Percentiles rank a stretch among this genome's conserved stretches.
Evolutionary conservation across 192 early-diverging fungal species (phyloP).

Genomic region (Backusella morwellensis): DNA sequence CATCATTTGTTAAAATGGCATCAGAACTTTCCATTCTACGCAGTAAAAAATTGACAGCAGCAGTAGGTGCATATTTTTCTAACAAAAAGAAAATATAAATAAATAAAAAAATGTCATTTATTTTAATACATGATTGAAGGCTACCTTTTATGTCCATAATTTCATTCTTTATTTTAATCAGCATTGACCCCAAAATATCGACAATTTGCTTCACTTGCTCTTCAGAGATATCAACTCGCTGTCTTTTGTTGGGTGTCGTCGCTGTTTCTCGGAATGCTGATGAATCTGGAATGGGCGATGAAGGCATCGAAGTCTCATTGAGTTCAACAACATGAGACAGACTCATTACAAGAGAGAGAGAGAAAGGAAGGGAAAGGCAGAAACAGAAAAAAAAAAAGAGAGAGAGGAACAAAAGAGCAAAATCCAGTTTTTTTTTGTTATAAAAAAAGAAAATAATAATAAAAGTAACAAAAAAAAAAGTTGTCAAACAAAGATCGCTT

Average conservation of each 20-base stretch:
- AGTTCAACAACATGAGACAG: conserved; percentile 4
- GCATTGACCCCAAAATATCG: background rate
- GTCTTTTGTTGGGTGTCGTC: background rate
- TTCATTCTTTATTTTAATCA: background rate
- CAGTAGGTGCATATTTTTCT: conserved; percentile 16
- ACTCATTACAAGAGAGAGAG: background rate
- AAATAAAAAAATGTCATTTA: background rate
- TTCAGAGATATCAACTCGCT: background rate
- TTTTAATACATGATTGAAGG: background rate
- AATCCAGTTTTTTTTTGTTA: background rate
- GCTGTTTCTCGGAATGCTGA: too few species aligned
- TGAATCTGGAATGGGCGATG: background rate
- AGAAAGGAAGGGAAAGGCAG: background rate
- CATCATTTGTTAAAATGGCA: conserved; percentile 10
- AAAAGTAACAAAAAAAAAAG: background rate
- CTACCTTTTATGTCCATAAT: conserved; percentile 13
- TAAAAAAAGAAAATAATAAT: background rate
- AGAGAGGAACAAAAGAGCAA: background rate
- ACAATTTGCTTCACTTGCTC: conserved; percentile 4
- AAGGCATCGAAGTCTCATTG: background rate
- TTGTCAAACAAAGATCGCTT: background rate
- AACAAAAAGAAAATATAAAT: background rate
- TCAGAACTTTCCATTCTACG: background rate
- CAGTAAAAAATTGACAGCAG: conserved; percentile 15
- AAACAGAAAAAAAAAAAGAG: background rate